phyloP scores from a whole-genome alignment of 2,329 filamentous ascomycete genomes.

The Metarhizium robertsii region DNA sequence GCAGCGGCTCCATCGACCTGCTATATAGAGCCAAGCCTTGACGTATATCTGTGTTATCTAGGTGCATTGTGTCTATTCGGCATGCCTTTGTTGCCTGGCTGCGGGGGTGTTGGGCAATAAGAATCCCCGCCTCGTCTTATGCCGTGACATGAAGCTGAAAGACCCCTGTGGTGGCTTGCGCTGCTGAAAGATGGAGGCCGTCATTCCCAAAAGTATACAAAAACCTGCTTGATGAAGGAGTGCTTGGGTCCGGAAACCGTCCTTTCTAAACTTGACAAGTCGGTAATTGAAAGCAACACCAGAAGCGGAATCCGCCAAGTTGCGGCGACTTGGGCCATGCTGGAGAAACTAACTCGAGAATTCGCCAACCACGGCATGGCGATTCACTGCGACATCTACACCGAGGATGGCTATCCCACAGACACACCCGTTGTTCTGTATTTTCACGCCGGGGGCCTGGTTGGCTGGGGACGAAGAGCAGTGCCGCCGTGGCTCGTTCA shows the following conservation, averaged over 20 bases:
- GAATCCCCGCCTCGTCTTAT: background rate
- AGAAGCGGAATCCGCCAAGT: too few relatives aligned
- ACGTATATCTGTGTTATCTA: too few relatives aligned
- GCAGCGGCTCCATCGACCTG: too few relatives aligned
- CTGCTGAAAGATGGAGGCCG: background rate
- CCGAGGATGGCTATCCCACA: constrained; percentile 12
- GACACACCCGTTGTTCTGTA: constrained; percentile 23
- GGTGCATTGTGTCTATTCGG: too few relatives aligned
- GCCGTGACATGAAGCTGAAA: background rate
- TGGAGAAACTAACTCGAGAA: constrained; percentile 16
- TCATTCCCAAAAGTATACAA: background rate
- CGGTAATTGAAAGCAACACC: too few relatives aligned
- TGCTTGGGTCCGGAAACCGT: too few relatives aligned
- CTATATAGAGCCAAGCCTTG: too few relatives aligned
- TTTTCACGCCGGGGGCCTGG: constrained; percentile 27
- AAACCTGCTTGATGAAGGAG: too few relatives aligned
- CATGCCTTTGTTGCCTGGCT: background rate
- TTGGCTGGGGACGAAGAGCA: constrained; percentile 19
- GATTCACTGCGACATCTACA: constrained; percentile 27
- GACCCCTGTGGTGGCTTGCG: background rate
- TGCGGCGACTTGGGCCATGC: constrained; percentile 10
- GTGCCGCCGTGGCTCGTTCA: constrained; percentile 24
- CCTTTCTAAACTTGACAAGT: too few relatives aligned
- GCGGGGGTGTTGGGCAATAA: background rate
- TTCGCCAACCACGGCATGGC: constrained; percentile 17